phyloP scores from a whole-genome alignment of 2,329 filamentous ascomycete genomes.

The Epichloe bromicola region DNA sequence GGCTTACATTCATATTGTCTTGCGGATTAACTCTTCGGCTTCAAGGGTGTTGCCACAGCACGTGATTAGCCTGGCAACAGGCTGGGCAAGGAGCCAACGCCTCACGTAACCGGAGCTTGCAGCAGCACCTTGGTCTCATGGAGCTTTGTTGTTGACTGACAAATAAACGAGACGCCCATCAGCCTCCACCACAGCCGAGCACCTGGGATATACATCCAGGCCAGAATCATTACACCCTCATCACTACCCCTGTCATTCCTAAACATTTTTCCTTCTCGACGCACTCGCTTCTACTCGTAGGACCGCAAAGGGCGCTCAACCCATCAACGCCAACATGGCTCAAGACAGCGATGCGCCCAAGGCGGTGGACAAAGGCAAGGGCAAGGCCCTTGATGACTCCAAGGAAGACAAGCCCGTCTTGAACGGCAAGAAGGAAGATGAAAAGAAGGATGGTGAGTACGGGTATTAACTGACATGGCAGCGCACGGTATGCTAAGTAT shows the following conservation, averaged over 20 bases:
- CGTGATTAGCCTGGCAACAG: constrained; percentile 19
- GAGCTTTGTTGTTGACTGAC: constrained; percentile 20
- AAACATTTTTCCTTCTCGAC: constrained; percentile 2
- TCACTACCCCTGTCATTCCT: constrained; percentile 1
- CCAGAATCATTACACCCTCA: neutral
- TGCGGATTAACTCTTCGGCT: constrained; percentile 8
- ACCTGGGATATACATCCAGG: neutral
- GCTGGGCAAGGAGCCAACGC: constrained; percentile 26
- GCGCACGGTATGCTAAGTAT: constrained; percentile 12
- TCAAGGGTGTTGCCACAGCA: constrained; percentile 6
- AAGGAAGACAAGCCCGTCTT: constrained; percentile 56
- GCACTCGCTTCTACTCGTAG: constrained; percentile 3
- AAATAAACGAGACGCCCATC: constrained; percentile 19
- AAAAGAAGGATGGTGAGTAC: constrained; percentile 37
- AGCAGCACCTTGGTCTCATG: constrained; percentile 1
- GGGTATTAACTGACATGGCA: constrained; percentile 5
- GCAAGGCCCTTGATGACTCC: constrained; percentile 64
- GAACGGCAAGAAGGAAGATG: constrained; percentile 70
- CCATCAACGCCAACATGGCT: constrained; percentile 55
- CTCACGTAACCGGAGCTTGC: constrained; percentile 32
- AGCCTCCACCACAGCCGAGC: neutral
- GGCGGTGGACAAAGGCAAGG: constrained; percentile 89
- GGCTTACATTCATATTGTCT: neutral
- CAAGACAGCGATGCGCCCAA: constrained; percentile 82
- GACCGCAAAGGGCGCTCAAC: constrained; percentile 15